Evolutionary conservation across 176 grass and related monocot species (phyloP).

Genomic region (Raddia distichophylla): DNA sequence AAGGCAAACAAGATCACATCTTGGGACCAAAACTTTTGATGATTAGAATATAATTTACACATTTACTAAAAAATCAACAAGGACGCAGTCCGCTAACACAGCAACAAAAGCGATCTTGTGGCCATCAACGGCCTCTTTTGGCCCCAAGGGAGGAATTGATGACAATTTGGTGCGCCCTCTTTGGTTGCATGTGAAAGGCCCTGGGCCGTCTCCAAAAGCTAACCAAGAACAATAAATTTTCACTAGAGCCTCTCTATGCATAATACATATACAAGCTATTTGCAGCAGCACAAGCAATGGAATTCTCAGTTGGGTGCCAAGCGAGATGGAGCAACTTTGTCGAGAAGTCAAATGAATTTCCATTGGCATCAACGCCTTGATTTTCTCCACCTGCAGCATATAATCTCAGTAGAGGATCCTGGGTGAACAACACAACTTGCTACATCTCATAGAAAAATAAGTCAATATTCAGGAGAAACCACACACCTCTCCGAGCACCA

Average conservation of each 20-base stretch:
- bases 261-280: slow-evolving; percentile 99
- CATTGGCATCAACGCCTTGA: slow-evolving; percentile 69
- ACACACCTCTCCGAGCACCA: slow-evolving; percentile 72
- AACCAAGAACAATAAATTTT: slow-evolving; percentile 50
- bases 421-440: slow-evolving; percentile 5
- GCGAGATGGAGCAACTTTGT: slow-evolving; percentile 88
- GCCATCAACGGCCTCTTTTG: slow-evolving; percentile 39
- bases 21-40: slow-evolving; percentile 47
- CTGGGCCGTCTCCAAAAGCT: slow-evolving; percentile 7
- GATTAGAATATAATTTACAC: slow-evolving; percentile 74
- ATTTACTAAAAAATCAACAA: slow-evolving; percentile 77
- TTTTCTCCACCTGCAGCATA: slow-evolving; percentile 74
- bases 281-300: slow-evolving; percentile 89
- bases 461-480: background rate
- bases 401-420: slow-evolving; percentile 12
- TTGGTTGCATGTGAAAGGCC: slow-evolving; percentile 31
- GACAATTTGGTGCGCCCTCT: slow-evolving; percentile 31
- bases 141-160: slow-evolving; percentile 29
- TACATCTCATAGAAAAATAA: background rate
- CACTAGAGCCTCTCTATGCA: slow-evolving; percentile 59
- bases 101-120: slow-evolving; percentile 37
- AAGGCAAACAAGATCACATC: slow-evolving; percentile 48
- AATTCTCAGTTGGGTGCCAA: slow-evolving; percentile 92
- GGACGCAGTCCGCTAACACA: slow-evolving; percentile 32
- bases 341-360: slow-evolving; percentile 79